Conservation (phyloP, 2,329 filamentous ascomycete genomes). For the Colletotrichum musicola region DNA sequence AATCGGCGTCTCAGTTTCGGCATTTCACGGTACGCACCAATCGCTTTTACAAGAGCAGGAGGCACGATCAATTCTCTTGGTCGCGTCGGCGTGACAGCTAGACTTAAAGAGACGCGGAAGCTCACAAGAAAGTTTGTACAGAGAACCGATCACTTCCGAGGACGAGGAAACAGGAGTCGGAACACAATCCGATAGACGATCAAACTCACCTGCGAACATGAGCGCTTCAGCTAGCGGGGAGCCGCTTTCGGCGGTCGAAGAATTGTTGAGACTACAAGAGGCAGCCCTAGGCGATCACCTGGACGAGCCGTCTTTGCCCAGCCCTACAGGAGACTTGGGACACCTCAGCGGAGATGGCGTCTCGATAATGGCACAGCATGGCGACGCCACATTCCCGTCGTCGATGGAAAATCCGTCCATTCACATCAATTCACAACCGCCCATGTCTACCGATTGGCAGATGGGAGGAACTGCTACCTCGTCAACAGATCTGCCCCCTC, state of each 20-base stretch:
- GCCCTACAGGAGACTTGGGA: neutral
- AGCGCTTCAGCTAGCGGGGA: constrained; percentile 11
- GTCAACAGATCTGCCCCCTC: constrained; percentile 28
- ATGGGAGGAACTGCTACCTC: constrained; percentile 18
- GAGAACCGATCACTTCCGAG: constrained; percentile 19
- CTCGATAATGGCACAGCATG: neutral
- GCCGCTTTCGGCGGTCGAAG: constrained; percentile 35
- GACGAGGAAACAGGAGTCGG: neutral
- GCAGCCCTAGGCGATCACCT: constrained; percentile 17
- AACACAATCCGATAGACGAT: neutral
- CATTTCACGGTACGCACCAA: neutral
- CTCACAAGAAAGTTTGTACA: constrained; percentile 14
- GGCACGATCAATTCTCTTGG: neutral
- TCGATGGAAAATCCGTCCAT: constrained; percentile 19
- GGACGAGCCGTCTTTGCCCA: constrained; percentile 5
- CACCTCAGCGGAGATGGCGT: constrained; percentile 10
- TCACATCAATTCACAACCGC: constrained; percentile 34
- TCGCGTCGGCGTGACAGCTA: neutral
- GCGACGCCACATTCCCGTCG: constrained; percentile 7
- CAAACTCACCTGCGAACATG: constrained; percentile 15
- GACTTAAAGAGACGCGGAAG: constrained; percentile 1
- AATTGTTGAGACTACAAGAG: constrained; percentile 32
- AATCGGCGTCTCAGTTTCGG: neutral
- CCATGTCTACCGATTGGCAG: constrained; percentile 14
- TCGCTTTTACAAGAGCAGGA: neutral